phyloP scores from a whole-genome alignment of 768 basidiomycete species.

The Lactifluus hygrophoroides region DNA sequence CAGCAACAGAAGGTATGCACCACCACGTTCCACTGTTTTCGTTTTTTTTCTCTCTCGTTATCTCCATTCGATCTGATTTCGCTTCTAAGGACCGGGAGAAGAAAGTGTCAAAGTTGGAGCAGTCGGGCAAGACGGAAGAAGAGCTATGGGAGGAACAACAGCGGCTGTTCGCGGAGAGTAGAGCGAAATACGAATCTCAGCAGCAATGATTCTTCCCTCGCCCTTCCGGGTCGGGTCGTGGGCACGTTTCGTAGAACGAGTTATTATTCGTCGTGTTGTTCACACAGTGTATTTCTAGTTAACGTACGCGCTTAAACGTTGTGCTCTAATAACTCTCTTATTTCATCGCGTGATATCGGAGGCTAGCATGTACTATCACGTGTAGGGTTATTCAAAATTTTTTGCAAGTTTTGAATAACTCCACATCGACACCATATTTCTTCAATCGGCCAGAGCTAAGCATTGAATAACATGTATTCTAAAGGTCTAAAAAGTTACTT shows the following conservation, averaged over 20 bases:
- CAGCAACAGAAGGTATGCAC: conserved; percentile 79
- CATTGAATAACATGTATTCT: no score
- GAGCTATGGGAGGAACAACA: conserved; percentile 86
- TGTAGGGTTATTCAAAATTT: no score
- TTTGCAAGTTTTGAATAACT: no score
- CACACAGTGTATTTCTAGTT: conserved; percentile 12
- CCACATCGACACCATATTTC: no score
- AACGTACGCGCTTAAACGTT: conserved; percentile 10
- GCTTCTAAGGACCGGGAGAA: conserved; percentile 70
- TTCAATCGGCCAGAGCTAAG: no score
- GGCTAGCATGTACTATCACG: no score
- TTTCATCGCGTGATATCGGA: conserved; percentile 29
- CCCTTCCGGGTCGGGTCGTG: conserved; percentile 4
- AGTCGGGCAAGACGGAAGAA: conserved; percentile 84
- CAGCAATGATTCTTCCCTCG: conserved; percentile 14
- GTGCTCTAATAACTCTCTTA: conserved; percentile 18
- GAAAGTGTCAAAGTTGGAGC: conserved; percentile 84
- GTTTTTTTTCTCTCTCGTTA: not conserved
- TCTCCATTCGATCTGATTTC: conserved; percentile 2
- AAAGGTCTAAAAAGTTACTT: no score
- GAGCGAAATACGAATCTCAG: conserved; percentile 66
- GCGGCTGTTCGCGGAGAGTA: conserved; percentile 84
- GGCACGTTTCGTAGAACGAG: conserved; percentile 14
- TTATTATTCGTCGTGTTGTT: conserved; percentile 10
- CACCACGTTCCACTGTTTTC: not conserved